phyloP scores from a whole-genome alignment of 192 early-diverging fungal species.

The Chytriomyces sp. region DNA sequence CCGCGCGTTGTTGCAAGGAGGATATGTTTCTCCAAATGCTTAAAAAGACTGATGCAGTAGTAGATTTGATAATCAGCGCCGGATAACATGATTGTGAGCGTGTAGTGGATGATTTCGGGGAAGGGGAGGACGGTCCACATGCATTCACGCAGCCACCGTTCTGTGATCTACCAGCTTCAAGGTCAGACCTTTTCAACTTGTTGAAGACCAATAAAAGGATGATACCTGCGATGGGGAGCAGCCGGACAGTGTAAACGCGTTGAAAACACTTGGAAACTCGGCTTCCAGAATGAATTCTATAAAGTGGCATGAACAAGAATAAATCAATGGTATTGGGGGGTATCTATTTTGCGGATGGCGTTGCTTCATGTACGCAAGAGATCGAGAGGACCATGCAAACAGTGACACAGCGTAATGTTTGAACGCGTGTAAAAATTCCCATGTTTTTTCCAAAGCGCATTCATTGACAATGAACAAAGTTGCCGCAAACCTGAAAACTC shows the following conservation, averaged over 20 bases:
- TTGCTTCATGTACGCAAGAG: not conserved
- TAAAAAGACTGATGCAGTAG: conserved; percentile 52
- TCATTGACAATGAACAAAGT: conserved; percentile 45
- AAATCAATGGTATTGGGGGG: conserved; percentile 38
- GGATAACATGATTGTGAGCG: conserved; percentile 30
- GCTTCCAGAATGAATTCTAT: conserved; percentile 52
- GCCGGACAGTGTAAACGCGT: conserved; percentile 56
- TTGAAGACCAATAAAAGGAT: not conserved
- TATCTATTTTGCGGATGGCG: not conserved
- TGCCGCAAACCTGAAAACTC: conserved; percentile 55
- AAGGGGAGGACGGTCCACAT: conserved; percentile 59
- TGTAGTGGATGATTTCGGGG: conserved; percentile 46
- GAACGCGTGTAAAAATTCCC: conserved; percentile 28
- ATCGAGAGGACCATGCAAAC: conserved; percentile 42
- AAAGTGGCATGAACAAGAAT: conserved; percentile 48
- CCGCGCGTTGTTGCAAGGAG: conserved; percentile 47
- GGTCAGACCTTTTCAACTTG: not conserved
- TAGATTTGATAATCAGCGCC: conserved; percentile 59
- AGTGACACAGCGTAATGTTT: conserved; percentile 30
- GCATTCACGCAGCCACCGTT: conserved; percentile 56
- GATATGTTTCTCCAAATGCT: conserved; percentile 39
- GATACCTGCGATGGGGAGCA: conserved; percentile 59
- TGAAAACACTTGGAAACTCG: conserved; percentile 48
- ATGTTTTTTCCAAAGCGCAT: conserved; percentile 21
- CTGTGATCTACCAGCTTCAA: conserved; percentile 37